Evolutionary conservation across 1,284 basidiomycete genomes (phyloP), one percentile per base, ranked within the genome.

Genomic region (Athelia sp.): DNA sequence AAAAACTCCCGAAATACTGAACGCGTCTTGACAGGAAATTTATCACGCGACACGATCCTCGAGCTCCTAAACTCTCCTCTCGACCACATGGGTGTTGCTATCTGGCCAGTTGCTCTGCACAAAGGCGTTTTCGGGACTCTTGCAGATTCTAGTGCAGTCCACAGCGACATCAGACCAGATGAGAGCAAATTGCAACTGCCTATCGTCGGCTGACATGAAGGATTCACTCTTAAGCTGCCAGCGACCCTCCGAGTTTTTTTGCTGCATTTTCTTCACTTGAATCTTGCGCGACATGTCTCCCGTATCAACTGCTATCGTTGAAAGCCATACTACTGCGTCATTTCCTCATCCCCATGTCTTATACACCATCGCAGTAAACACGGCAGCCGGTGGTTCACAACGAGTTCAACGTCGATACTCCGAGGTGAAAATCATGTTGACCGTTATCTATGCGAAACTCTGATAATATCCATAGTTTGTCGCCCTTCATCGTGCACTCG

Each of bases 261-360:
- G 24, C 44, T 36, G 21, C 17, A 18, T 35, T 44, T 43, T 29
- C 4, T 13, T 13, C 13, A 29, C 26, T 29, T 29, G 26, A 29
- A 6, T 29, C 26, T 29, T 13, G 26, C 26, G 26, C 13, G 13
- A 4, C 4, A 29, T 29, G 26, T 13, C 26, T 13, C 13, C 26
- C 26, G 13, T 29, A 13, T 6, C 6, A 29, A 6, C 26, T 29
- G 26, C 26, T 29, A 6, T 13, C 26, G 73, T 75, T 57, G 52
- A 58, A n/a, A 61, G 60, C 26, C 77, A 81, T 56, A 78, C 76
- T 2, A 77, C 77, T 19, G 62, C 73, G 44, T 78, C 77, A 19
- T 60, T 54, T n/a, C 77, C 78, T 45, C 67, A 68, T 17, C 74
- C 76, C 32, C 77, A 79, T 56, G 70, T 79, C 57, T 60, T 77